Percentiles rank a stretch among this genome's conserved stretches.
phyloP scores from a whole-genome alignment of 495 filamentous ascomycete species.

The Hypoxylon fuscum region DNA sequence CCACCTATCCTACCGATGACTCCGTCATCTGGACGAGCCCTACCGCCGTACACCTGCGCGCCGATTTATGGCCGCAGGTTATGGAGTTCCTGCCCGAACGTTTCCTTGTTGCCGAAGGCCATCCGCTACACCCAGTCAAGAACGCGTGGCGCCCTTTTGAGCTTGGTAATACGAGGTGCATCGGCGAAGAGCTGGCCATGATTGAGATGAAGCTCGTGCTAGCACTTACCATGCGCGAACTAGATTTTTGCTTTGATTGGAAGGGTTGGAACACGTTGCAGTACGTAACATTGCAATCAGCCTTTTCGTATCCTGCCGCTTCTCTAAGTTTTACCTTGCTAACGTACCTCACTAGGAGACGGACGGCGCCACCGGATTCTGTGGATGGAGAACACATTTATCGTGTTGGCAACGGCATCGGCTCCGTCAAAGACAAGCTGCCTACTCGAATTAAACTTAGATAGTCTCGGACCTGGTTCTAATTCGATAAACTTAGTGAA shows the following conservation, averaged over 20 bases:
- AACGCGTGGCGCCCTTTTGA: conserved; percentile 60
- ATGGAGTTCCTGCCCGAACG: conserved; percentile 53
- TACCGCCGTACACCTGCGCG: conserved; percentile 38
- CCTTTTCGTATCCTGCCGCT: too few species aligned
- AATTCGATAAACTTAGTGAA: too few species aligned
- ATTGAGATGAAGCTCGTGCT: conserved; percentile 54
- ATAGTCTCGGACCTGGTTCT: too few species aligned
- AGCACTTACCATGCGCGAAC: conserved; percentile 50
- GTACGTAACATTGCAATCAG: too few species aligned
- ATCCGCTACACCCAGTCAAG: conserved; percentile 45
- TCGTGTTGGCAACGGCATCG: too few species aligned
- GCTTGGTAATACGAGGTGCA: conserved; percentile 56
- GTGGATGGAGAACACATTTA: too few species aligned
- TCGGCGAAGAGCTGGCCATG: conserved; percentile 61
- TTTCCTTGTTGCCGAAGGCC: conserved; percentile 36
- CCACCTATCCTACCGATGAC: conserved; percentile 22
- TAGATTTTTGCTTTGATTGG: conserved; percentile 45
- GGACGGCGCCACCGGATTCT: too few species aligned
- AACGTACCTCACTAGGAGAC: too few species aligned
- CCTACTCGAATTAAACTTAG: too few species aligned
- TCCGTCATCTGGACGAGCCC: conserved; percentile 42
- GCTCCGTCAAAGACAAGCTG: too few species aligned
- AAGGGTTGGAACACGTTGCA: too few species aligned
- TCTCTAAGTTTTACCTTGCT: too few species aligned
- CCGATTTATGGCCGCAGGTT: conserved; percentile 40